Percentiles rank a stretch among this genome's conserved stretches.
These are phyloP conservation scores for Mycosphaerella sp. DNA, from an alignment of 2,329 filamentous ascomycete genomes.

Conservation along the genomic window DNA sequence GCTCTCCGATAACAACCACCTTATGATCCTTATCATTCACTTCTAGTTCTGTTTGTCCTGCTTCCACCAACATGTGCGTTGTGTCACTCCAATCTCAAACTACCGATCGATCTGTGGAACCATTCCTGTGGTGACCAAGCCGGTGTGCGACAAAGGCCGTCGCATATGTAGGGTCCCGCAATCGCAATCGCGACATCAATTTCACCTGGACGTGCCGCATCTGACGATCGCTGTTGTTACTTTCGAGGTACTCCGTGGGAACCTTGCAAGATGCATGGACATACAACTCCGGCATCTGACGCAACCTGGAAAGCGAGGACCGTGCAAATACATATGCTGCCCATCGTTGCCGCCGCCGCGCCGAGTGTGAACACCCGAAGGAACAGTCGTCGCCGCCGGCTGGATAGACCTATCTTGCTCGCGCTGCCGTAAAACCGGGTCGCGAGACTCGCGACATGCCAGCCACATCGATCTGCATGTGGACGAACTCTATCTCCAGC, in stretches of 20 bases:
- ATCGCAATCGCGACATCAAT: not conserved
- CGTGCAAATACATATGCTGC: not conserved
- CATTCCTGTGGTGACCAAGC: too few relatives aligned
- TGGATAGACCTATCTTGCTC: not conserved
- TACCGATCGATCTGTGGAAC: too few relatives aligned
- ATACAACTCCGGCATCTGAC: not conserved
- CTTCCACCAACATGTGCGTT: too few relatives aligned
- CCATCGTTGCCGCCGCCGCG: not conserved
- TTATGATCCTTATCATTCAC: too few relatives aligned
- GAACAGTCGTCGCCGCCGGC: not conserved
- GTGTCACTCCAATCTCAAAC: too few relatives aligned
- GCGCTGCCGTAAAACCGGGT: not conserved
- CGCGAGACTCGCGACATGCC: not conserved
- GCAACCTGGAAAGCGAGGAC: not conserved
- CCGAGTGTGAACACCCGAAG: not conserved
- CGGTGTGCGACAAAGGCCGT: too few relatives aligned
- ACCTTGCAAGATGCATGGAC: not conserved
- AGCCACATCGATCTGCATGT: not conserved
- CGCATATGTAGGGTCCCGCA: too few relatives aligned
- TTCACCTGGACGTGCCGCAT: not conserved
- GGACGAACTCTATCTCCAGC: not conserved
- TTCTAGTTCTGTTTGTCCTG: too few relatives aligned
- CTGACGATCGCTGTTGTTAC: not conserved
- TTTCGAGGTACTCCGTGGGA: not conserved
- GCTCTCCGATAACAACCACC: too few relatives aligned